Percentiles rank a stretch among this genome's conserved stretches.
Conservation (phyloP, 78 protist species). For the Monosiga brevicollis region DNA sequence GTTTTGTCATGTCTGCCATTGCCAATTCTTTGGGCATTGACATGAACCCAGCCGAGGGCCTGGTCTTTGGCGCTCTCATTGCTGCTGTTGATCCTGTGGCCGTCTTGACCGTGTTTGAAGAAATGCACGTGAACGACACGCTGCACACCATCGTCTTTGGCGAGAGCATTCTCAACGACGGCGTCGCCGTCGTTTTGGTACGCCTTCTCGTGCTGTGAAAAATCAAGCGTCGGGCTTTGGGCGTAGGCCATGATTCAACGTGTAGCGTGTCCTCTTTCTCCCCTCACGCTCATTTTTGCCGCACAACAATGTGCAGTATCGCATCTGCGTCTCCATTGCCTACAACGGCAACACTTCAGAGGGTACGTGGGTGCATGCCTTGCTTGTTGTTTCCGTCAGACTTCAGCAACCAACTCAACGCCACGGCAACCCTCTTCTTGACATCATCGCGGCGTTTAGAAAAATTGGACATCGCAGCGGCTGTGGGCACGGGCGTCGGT, state of each 20-base stretch:
- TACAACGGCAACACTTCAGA: neutral
- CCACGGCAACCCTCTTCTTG: too few relatives aligned
- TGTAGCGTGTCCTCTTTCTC: too few relatives aligned
- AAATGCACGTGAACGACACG: slow-evolving; percentile 59
- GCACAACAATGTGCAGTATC: neutral
- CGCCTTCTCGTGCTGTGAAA: too few relatives aligned
- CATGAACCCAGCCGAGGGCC: neutral
- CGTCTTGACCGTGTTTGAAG: slow-evolving; percentile 25
- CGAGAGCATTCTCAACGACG: slow-evolving; percentile 83
- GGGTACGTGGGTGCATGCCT: neutral
- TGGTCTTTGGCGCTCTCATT: slow-evolving; percentile 6
- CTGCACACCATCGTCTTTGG: slow-evolving; percentile 75
- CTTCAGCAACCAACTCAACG: too few relatives aligned
- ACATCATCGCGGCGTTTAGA: too few relatives aligned
- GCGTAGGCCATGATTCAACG: too few relatives aligned
- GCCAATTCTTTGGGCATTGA: neutral
- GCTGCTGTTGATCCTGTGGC: slow-evolving; percentile 36
- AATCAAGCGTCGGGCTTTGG: too few relatives aligned
- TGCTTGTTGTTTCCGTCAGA: too few relatives aligned
- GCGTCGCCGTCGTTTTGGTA: slow-evolving; percentile 44
- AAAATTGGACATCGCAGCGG: too few relatives aligned
- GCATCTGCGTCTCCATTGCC: neutral
- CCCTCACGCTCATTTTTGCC: neutral
- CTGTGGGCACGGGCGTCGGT: too few relatives aligned
- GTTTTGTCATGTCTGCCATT: neutral